Conservation (phyloP, 2,329 filamentous ascomycete genomes). For the Aspergillus neoniger region DNA sequence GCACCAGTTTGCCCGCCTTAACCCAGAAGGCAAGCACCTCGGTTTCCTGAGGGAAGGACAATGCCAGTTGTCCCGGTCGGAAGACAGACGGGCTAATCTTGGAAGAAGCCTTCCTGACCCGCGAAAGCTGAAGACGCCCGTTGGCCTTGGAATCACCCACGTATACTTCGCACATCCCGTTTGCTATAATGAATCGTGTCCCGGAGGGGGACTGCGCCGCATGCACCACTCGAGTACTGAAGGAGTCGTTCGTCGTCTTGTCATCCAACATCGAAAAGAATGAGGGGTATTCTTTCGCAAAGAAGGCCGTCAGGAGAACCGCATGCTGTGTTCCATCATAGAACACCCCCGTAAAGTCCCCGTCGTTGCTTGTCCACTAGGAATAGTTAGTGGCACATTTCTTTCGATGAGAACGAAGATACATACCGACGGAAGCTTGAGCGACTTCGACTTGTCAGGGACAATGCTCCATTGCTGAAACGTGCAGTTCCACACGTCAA, state of each 20-base stretch:
- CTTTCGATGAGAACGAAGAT: background rate
- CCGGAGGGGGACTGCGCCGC: constrained; percentile 40
- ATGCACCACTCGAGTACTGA: constrained; percentile 35
- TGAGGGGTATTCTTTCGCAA: constrained; percentile 24
- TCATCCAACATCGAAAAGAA: constrained; percentile 20
- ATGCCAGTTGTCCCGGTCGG: constrained; percentile 33
- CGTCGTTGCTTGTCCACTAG: constrained; percentile 37
- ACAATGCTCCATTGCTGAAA: constrained; percentile 21
- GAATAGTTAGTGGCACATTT: no score
- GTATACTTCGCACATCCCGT: constrained; percentile 40
- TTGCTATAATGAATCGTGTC: constrained; percentile 31
- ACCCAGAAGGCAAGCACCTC: constrained; percentile 24
- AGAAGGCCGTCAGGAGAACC: constrained; percentile 32
- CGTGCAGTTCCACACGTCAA: constrained; percentile 26
- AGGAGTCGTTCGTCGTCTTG: constrained; percentile 30
- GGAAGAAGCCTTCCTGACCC: constrained; percentile 34
- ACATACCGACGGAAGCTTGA: constrained; percentile 24
- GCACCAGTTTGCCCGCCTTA: constrained; percentile 26
- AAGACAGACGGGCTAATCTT: constrained; percentile 36
- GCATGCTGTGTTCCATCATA: constrained; percentile 32
- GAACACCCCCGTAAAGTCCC: constrained; percentile 37
- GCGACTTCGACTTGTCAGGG: constrained; percentile 19
- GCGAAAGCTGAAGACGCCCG: constrained; percentile 29
- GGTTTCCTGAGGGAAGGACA: constrained; percentile 31
- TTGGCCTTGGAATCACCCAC: constrained; percentile 36